phyloP scores from a whole-genome alignment of 2,329 filamentous ascomycete genomes.

The Calonectria fujianensis region DNA sequence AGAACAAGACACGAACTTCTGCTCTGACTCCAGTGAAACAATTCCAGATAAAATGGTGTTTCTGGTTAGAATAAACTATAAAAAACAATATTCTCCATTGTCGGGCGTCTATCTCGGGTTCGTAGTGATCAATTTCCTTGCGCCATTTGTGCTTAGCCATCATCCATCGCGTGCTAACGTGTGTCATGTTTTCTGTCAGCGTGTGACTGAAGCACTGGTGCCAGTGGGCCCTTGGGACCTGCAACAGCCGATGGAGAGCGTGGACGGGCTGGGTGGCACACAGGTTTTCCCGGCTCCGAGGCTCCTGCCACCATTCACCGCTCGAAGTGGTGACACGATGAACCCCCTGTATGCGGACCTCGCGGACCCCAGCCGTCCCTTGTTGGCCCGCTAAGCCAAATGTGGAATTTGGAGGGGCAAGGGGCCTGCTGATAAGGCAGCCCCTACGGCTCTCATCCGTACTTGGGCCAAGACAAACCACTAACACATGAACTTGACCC shows the following conservation, averaged over 20 bases:
- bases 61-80: neutral
- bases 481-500: slow-evolving; percentile 48
- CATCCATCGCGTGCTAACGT: neutral
- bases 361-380: slow-evolving; percentile 14
- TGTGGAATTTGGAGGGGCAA: slow-evolving; percentile 21
- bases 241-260: slow-evolving; percentile 15
- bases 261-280: slow-evolving; percentile 32
- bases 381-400: slow-evolving; percentile 26
- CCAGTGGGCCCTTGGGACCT: neutral
- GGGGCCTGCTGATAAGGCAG: slow-evolving; percentile 32
- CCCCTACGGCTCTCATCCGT: slow-evolving; percentile 27
- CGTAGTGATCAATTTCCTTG: neutral
- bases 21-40: neutral
- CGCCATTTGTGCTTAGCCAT: neutral
- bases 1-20: neutral
- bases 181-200: slow-evolving; percentile 15
- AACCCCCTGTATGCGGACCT: slow-evolving; percentile 15
- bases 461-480: slow-evolving; percentile 42
- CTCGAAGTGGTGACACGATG: slow-evolving; percentile 10
- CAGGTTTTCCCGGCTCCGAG: slow-evolving; percentile 46
- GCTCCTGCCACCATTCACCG: slow-evolving; percentile 26
- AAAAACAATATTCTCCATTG: neutral
- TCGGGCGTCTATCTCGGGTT: neutral
- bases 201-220: slow-evolving; percentile 5
- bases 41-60: neutral